Percentiles rank a stretch among this genome's conserved stretches.
Conservation (phyloP, 352 stramenopile species). For the Globisporangium uncinulatum region DNA sequence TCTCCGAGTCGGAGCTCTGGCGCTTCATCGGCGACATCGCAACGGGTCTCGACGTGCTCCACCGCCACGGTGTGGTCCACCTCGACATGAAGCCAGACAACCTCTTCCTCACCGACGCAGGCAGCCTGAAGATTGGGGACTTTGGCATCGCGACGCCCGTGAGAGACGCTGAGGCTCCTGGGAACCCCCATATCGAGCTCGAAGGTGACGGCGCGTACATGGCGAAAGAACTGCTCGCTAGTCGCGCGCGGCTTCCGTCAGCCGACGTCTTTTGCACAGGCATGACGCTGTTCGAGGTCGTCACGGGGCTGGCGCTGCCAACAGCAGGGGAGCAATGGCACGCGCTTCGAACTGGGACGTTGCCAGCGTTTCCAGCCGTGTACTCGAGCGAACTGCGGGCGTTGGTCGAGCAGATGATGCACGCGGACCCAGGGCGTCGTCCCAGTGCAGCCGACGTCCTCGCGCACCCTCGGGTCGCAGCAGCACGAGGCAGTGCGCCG, state of each 20-base stretch:
- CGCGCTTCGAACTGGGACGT: slow-evolving; percentile 38
- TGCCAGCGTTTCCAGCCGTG: slow-evolving; percentile 33
- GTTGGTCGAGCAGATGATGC: slow-evolving; percentile 30
- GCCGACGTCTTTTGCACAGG: slow-evolving; percentile 96
- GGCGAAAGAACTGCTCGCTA: slow-evolving; percentile 85
- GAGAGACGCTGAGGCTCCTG: slow-evolving; percentile 16
- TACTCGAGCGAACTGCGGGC: slow-evolving; percentile 40
- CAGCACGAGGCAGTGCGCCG: not conserved
- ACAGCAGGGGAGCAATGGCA: slow-evolving; percentile 61
- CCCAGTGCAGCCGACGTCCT: slow-evolving; percentile 5
- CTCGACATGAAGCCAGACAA: slow-evolving; percentile 98
- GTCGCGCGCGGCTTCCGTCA: slow-evolving; percentile 45
- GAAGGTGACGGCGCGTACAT: slow-evolving; percentile 95
- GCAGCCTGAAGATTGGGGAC: slow-evolving; percentile 85
- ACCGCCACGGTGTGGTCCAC: slow-evolving; percentile 89
- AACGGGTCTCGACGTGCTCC: slow-evolving; percentile 83
- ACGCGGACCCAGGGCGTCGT: not conserved
- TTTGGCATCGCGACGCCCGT: slow-evolving; percentile 88
- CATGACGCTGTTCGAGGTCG: slow-evolving; percentile 64
- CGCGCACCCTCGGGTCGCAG: not conserved
- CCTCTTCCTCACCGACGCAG: slow-evolving; percentile 82
- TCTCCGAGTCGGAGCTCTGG: slow-evolving; percentile 69
- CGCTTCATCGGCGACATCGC: slow-evolving; percentile 66
- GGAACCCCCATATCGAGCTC: slow-evolving; percentile 43
- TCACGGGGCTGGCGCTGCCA: slow-evolving; percentile 32